Evolutionary conservation across 331 rosid species (phyloP), one percentile per base, ranked within the genome.

Genomic region (Stylosanthes scabra): DNA sequence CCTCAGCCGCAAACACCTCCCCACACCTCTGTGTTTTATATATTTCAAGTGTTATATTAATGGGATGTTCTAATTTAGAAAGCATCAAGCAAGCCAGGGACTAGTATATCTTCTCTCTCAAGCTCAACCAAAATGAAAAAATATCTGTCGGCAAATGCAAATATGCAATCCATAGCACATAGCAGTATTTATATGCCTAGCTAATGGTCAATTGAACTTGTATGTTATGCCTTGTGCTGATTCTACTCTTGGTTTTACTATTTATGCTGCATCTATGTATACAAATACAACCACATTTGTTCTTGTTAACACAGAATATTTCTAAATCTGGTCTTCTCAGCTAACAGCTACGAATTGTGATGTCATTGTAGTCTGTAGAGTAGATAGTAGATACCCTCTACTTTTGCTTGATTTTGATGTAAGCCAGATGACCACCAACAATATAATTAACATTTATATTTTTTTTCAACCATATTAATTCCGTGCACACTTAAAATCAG

Each of bases 131-230:
- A 15, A 50, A 47, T 11, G 25, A 63, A 51, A 71, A 69, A 51
- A 52, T 59, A 44, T 66, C 37, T 66, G 25, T 20, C 25, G 25
- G 14, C 60, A 44, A 27, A 7, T 29, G 4, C 37, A 31, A 20
- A 20, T 20, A 20, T 20, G 25, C 25, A 45, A 57, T 25, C 11
- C 40, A 44, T n/a, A 27, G 6, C 12, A 42, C 9, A 11, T 61
- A 14, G n/a, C n/a, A 14, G 63, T 59, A 34, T 56, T 20, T 20
- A 20, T 20, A 56, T 45, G 54, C 74, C 15, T 20, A 20, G 25
- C 25, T 20, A 69, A 45, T 55, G 57, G 50, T 46, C 66, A 59
- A 54, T 56, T 68, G 25, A 50, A 74, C 69, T 56, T 16, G n/a
- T n/a, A n/a, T n/a, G 49, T 5, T 27, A 10, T 28, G 41, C 42